Base-by-base conservation (phyloP, 2,329 filamentous ascomycete genomes). In the Trichoderma sp. region DNA sequence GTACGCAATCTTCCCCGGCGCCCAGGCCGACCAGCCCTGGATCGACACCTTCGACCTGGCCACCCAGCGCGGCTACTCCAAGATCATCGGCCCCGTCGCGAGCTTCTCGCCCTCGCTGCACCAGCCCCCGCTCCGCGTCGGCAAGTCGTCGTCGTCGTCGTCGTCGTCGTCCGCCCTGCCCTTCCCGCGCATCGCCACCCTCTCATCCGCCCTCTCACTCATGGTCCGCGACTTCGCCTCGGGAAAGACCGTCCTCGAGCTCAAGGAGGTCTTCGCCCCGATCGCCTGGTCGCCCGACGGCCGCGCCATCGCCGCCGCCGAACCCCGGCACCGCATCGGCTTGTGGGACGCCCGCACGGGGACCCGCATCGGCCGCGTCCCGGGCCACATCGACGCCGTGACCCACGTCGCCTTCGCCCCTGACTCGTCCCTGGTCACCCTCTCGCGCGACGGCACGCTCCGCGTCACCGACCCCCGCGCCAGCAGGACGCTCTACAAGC, bases 371-470 rank as follows among this genome's bases (percentile, higher is more conserved):
- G 78, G 78, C 27, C 72, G 73, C 17, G 76, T 80, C 13, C 60
- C 77, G 27, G 72, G 75, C 54, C 80, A 82, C 73, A 75, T 76
- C 56, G 78, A 77, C 53, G 68, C 71, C 50, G 73, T 82, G 32
- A 81, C 77, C 5, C 78, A 81, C 73, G 72, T 78, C 3, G 74
- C 75, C 48, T 81, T 82, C 17, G 73, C 35, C 17, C 27, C 50
- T 7, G 50, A 45, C 50, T n/a, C 25, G 1, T 12, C 22, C 27
- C 67, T 82, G 2, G 79, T 80, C 3, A 81, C 78, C 0, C 71
- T 76, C 12, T 79, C 78, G 1, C 71, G 73, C 25, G 80, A 82
- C 13, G 79, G 80, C 2, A 80, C 75, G 1, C 70, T 80, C 25
- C 73, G 80, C 45, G 71, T 82, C 64, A 81, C 77, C 34, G 72